Percentiles rank a stretch among this genome's conserved stretches.
Conservation (phyloP, 495 filamentous ascomycete species). For the Lindgomyces ingoldianus region DNA sequence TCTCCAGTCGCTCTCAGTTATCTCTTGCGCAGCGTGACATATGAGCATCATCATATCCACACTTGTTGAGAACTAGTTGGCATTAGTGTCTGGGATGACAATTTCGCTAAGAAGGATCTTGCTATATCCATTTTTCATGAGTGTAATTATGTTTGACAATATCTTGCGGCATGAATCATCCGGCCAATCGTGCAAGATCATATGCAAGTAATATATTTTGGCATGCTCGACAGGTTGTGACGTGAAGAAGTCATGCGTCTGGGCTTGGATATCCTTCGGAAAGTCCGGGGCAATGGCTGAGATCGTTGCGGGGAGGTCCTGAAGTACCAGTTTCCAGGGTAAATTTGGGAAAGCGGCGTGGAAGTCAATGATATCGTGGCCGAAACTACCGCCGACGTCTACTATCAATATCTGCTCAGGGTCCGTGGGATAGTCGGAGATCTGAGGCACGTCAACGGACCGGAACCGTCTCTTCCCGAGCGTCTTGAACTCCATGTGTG, state of each 20-base stretch:
- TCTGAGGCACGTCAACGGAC: not conserved
- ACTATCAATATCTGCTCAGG: not conserved
- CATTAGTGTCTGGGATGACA: slow-evolving; percentile 34
- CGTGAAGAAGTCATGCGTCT: slow-evolving; percentile 19
- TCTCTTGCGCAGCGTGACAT: slow-evolving; percentile 36
- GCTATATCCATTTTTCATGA: slow-evolving; percentile 49
- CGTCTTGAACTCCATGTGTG: slow-evolving; percentile 8
- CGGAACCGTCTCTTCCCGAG: slow-evolving; percentile 10
- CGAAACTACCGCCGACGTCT: not conserved
- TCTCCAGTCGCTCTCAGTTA: slow-evolving; percentile 42
- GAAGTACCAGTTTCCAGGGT: not conserved
- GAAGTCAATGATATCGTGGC: not conserved
- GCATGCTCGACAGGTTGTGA: slow-evolving; percentile 36
- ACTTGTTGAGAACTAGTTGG: slow-evolving; percentile 25
- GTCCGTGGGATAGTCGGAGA: slow-evolving; percentile 2
- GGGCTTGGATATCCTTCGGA: not conserved
- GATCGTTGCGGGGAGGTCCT: not conserved
- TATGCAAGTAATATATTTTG: slow-evolving; percentile 51
- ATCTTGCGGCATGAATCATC: slow-evolving; percentile 47
- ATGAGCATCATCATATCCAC: slow-evolving; percentile 44
- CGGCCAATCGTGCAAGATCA: slow-evolving; percentile 56
- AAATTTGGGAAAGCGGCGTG: not conserved
- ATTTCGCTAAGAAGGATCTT: slow-evolving; percentile 54
- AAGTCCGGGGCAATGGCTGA: slow-evolving; percentile 2
- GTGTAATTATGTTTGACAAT: slow-evolving; percentile 46